phyloP scores from a whole-genome alignment of 257 asterid genomes.

The Salvia splendens region DNA sequence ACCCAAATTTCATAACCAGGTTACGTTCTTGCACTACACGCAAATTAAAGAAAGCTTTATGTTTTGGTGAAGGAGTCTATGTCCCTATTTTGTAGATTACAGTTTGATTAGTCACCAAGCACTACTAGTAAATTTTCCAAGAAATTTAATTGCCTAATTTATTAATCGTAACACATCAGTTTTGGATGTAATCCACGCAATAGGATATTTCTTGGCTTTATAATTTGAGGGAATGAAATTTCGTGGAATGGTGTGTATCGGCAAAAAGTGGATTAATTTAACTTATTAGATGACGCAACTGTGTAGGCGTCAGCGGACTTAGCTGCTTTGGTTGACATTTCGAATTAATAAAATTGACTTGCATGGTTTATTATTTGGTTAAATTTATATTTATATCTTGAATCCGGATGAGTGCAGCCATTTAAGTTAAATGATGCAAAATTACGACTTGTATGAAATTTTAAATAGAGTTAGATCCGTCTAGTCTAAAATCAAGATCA shows the following conservation, averaged over 20 bases:
- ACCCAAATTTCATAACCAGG: constrained; percentile 33
- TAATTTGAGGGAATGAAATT: background rate
- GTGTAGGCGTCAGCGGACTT: background rate
- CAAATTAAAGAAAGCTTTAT: background rate
- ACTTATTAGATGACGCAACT: background rate
- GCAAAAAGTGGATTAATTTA: background rate
- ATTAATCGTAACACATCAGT: background rate
- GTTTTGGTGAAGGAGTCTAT: background rate
- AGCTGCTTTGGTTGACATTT: background rate
- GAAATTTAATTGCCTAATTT: background rate
- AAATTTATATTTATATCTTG: too few species aligned
- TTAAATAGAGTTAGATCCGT: too few species aligned
- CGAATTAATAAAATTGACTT: too few species aligned
- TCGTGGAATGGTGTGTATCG: constrained; percentile 13
- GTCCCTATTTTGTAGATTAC: constrained; percentile 12
- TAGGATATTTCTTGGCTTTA: background rate
- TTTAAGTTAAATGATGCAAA: too few species aligned
- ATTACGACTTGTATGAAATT: too few species aligned
- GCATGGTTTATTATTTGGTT: too few species aligned
- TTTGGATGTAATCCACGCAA: background rate
- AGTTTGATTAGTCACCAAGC: background rate
- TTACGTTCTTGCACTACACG: background rate
- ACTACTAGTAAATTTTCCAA: constrained; percentile 8
- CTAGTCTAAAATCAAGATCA: too few species aligned
- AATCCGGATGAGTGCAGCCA: too few species aligned